A percentile compares a stretch with the other conserved stretches of the same genome.
These are phyloP conservation scores for Xylariomycetidae sp. DNA, from an alignment of 2,329 filamentous ascomycete genomes.

Conservation along the genomic window DNA sequence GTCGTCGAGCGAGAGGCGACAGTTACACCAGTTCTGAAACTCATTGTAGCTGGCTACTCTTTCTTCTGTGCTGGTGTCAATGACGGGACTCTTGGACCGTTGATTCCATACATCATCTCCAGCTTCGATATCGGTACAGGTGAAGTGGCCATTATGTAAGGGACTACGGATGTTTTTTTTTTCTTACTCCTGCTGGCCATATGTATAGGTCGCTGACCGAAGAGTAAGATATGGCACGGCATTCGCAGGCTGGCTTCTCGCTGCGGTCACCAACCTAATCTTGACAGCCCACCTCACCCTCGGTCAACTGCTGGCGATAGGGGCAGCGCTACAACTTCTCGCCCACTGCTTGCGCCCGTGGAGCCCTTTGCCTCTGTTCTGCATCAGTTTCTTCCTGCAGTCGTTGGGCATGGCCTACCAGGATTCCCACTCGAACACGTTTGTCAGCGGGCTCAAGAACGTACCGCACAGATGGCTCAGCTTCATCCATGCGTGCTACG, in stretches of 20 bases:
- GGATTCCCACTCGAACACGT: slow-evolving; percentile 60
- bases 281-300: slow-evolving; percentile 48
- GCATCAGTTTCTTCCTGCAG: slow-evolving; percentile 52
- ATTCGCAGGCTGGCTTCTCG: slow-evolving; percentile 56
- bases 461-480: slow-evolving; percentile 56
- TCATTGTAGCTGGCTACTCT: slow-evolving; percentile 52
- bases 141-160: slow-evolving; percentile 26
- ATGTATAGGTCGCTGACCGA: no score
- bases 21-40: slow-evolving; percentile 35
- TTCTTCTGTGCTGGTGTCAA: slow-evolving; percentile 64
- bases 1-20: slow-evolving; percentile 14
- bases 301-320: slow-evolving; percentile 52
- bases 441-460: slow-evolving; percentile 45
- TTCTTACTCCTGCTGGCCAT: no score
- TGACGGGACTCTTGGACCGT: slow-evolving; percentile 58
- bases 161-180: neutral
- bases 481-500: slow-evolving; percentile 61
- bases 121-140: slow-evolving; percentile 41
- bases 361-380: slow-evolving; percentile 53
- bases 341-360: slow-evolving; percentile 52
- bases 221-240: slow-evolving; percentile 53
- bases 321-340: slow-evolving; percentile 49
- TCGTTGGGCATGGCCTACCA: slow-evolving; percentile 59
- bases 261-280: slow-evolving; percentile 52
- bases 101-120: slow-evolving; percentile 59